Conservation (phyloP, 495 filamentous ascomycete species). For the Penicillium paxilli region DNA sequence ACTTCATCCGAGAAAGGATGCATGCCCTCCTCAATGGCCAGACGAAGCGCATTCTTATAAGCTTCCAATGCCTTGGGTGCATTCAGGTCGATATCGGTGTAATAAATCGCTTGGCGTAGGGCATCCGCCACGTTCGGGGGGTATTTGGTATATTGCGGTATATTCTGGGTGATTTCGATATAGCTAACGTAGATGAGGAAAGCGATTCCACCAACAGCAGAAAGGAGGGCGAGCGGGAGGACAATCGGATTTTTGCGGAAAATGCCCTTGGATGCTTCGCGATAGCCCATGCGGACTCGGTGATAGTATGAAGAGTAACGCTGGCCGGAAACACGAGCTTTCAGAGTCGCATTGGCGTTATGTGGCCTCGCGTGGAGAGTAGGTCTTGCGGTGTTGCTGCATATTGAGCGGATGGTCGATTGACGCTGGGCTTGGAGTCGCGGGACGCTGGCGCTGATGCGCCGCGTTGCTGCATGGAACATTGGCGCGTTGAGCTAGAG, state of each 20-base stretch:
- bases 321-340: conserved; percentile 13
- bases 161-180: conserved; percentile 64
- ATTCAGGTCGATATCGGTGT: conserved; percentile 70
- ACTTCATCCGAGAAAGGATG: conserved; percentile 89
- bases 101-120: conserved; percentile 85
- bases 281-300: conserved; percentile 32
- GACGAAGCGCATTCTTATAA: conserved; percentile 73
- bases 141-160: conserved; percentile 69
- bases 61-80: conserved; percentile 74
- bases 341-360: conserved; percentile 7
- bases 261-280: conserved; percentile 41
- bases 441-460: conserved; percentile 26
- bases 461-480: conserved; percentile 37
- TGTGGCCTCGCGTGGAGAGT: conserved; percentile 8
- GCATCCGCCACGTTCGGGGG: conserved; percentile 76
- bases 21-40: conserved; percentile 69
- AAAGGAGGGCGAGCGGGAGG: conserved; percentile 50
- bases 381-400: conserved; percentile 19
- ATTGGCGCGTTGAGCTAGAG: conserved; percentile 14
- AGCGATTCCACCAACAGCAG: conserved; percentile 39
- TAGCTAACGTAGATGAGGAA: conserved; percentile 49
- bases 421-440: conserved; percentile 21
- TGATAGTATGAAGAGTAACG: conserved; percentile 26
- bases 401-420: conserved; percentile 23
- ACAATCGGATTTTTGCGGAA: conserved; percentile 50